A percentile compares a stretch with the other conserved stretches of the same genome.
Conservation (phyloP, 2,329 filamentous ascomycete species). For the Neophaeococcomyces aloes region DNA sequence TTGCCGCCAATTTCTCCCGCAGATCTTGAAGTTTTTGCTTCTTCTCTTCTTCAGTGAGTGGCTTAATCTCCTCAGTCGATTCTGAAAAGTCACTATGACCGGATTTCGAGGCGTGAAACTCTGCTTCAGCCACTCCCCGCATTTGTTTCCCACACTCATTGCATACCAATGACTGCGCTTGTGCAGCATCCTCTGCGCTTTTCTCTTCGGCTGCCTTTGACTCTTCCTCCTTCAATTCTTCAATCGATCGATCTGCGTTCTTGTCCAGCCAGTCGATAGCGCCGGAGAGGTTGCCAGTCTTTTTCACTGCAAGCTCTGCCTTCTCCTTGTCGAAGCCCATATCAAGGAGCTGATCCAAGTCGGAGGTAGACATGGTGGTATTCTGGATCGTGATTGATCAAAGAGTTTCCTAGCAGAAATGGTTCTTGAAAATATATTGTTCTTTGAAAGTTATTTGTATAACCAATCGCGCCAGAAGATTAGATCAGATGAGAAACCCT, state of each 20-base stretch:
- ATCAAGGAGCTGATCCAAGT: slow-evolving; percentile 51
- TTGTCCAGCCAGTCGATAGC: slow-evolving; percentile 92
- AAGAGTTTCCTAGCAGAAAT: too few species aligned
- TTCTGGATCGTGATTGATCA: not conserved
- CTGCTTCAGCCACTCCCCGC: slow-evolving; percentile 66
- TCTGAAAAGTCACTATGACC: slow-evolving; percentile 86
- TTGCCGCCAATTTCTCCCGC: slow-evolving; percentile 58
- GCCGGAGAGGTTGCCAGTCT: slow-evolving; percentile 70
- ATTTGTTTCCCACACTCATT: slow-evolving; percentile 93
- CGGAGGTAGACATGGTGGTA: slow-evolving; percentile 26
- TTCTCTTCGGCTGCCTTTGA: slow-evolving; percentile 49
- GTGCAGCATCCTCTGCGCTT: slow-evolving; percentile 54
- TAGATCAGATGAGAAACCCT: too few species aligned
- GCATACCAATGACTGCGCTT: slow-evolving; percentile 74
- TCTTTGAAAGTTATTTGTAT: too few species aligned
- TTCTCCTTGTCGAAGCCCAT: slow-evolving; percentile 76
- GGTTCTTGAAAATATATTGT: not conserved
- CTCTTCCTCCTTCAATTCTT: slow-evolving; percentile 60
- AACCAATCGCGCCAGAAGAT: too few species aligned
- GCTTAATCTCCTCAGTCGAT: slow-evolving; percentile 82
- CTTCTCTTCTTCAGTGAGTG: slow-evolving; percentile 87
- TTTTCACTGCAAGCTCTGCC: slow-evolving; percentile 73
- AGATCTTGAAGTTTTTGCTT: slow-evolving; percentile 67
- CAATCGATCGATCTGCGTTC: slow-evolving; percentile 76
- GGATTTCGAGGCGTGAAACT: slow-evolving; percentile 86